These are phyloP conservation scores for Euphorbia celastroides DNA, from an alignment of 441 rosid species.

Conservation along the genomic window DNA sequence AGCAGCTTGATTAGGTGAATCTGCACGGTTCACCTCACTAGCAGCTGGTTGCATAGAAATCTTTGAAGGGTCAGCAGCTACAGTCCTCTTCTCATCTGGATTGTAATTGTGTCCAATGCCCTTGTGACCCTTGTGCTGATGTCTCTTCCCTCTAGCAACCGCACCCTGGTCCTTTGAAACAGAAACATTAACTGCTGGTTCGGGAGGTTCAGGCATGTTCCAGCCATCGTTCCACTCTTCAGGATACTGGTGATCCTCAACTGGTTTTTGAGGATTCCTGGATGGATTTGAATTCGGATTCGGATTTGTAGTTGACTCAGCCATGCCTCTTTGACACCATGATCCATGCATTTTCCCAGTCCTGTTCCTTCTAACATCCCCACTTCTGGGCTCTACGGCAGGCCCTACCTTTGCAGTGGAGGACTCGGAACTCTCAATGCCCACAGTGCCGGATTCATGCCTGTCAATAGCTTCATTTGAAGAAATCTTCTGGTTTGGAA, in stretches of 20 bases:
- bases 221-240: conserved; percentile 56
- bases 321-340: conserved; percentile 62
- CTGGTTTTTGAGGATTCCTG: conserved; percentile 32
- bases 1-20: conserved; percentile 31
- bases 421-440: conserved; percentile 35
- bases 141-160: conserved; percentile 51
- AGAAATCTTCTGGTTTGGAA: conserved; percentile 23
- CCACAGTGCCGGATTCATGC: conserved; percentile 32
- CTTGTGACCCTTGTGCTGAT: conserved; percentile 49
- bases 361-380: conserved; percentile 52
- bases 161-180: conserved; percentile 51
- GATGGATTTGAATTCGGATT: conserved; percentile 7
- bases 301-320: conserved; percentile 37
- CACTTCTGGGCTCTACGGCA: conserved; percentile 38
- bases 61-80: conserved; percentile 40
- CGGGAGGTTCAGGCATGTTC: conserved; percentile 46
- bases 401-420: conserved; percentile 35
- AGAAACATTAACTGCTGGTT: conserved; percentile 27
- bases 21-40: conserved; percentile 40
- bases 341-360: conserved; percentile 62
- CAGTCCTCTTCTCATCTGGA: conserved; percentile 45
- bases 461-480: conserved; percentile 35
- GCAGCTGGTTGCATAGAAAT: conserved; percentile 31
- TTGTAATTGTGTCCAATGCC: conserved; percentile 40
- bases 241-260: conserved; percentile 35